phyloP scores from a whole-genome alignment of 306 rosid genomes.

The Malus orientalis region DNA sequence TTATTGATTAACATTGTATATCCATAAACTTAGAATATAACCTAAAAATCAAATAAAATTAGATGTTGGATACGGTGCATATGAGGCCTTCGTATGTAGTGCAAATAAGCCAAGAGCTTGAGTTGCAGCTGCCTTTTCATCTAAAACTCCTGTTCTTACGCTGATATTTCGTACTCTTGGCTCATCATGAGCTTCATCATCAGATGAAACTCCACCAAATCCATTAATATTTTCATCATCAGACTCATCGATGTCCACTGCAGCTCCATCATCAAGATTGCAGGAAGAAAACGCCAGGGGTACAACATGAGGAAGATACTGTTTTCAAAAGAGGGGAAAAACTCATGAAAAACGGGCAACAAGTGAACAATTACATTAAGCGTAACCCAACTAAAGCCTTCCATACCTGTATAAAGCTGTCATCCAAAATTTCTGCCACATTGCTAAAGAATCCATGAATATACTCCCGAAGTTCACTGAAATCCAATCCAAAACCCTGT shows the following conservation, averaged over 20 bases:
- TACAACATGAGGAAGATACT: conserved; percentile 96
- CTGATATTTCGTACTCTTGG: conserved; percentile 94
- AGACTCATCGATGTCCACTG: conserved; percentile 77
- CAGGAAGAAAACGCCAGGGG: conserved; percentile 89
- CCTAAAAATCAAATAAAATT: neutral
- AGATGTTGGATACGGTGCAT: conserved; percentile 74
- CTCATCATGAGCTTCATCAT: conserved; percentile 95
- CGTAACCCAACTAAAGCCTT: conserved; percentile 9
- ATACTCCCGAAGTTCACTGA: conserved; percentile 94
- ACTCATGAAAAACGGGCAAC: conserved; percentile 18
- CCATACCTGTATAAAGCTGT: conserved; percentile 71
- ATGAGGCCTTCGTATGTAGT: conserved; percentile 67
- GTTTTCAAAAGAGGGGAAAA: conserved; percentile 28
- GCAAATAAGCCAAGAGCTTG: conserved; percentile 99
- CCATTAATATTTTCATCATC: conserved; percentile 78
- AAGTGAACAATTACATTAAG: conserved; percentile 15
- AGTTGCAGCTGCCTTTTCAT: conserved; percentile 99
- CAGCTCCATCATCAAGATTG: conserved; percentile 99
- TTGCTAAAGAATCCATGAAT: conserved; percentile 98
- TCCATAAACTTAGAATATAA: neutral
- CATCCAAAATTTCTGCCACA: conserved; percentile 85
- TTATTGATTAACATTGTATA: neutral
- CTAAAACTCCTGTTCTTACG: conserved; percentile 93
- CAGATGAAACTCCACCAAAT: conserved; percentile 97
- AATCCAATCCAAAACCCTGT: conserved; percentile 90